These are phyloP conservation scores for Elaeagnus macrophylla DNA, from an alignment of 306 rosid genomes.

Conservation along the genomic window DNA sequence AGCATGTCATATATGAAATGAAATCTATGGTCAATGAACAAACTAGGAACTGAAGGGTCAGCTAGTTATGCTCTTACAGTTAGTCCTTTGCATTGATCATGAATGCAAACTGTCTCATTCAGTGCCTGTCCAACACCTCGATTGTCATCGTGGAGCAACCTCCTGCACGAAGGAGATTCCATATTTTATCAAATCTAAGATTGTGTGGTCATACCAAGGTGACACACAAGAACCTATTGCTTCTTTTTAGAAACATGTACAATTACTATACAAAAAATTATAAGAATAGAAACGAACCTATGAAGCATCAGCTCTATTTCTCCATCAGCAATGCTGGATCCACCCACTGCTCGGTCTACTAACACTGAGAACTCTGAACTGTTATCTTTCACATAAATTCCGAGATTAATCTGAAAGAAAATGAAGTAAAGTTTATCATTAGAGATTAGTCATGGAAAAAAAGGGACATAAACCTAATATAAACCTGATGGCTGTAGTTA, in stretches of 20 bases:
- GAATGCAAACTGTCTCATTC: slow-evolving; percentile 61
- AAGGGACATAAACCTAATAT: not conserved
- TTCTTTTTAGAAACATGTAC: too few relatives aligned
- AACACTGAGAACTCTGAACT: slow-evolving; percentile 55
- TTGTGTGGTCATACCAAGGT: not conserved
- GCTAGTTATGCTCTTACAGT: slow-evolving; percentile 42
- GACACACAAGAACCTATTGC: too few relatives aligned
- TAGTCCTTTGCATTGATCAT: slow-evolving; percentile 51
- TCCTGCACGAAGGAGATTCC: slow-evolving; percentile 33
- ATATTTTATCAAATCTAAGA: not conserved
- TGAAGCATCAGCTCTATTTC: slow-evolving; percentile 79
- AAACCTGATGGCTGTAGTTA: not conserved
- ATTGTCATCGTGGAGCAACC: slow-evolving; percentile 50
- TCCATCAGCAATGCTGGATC: slow-evolving; percentile 73
- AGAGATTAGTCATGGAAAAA: not conserved
- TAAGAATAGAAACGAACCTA: slow-evolving; percentile 37
- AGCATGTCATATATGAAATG: slow-evolving; percentile 2
- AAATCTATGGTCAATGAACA: slow-evolving; percentile 9
- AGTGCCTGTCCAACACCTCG: slow-evolving; percentile 68
- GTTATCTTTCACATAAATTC: slow-evolving; percentile 51
- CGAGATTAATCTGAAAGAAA: slow-evolving; percentile 60
- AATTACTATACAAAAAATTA: not conserved
- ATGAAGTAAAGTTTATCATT: slow-evolving; percentile 14
- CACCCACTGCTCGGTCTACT: slow-evolving; percentile 79
- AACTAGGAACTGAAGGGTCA: slow-evolving; percentile 1